Percentiles rank a stretch among this genome's conserved stretches.
phyloP scores from a whole-genome alignment of 192 early-diverging fungal species.

The Backusella parvicylindrica region DNA sequence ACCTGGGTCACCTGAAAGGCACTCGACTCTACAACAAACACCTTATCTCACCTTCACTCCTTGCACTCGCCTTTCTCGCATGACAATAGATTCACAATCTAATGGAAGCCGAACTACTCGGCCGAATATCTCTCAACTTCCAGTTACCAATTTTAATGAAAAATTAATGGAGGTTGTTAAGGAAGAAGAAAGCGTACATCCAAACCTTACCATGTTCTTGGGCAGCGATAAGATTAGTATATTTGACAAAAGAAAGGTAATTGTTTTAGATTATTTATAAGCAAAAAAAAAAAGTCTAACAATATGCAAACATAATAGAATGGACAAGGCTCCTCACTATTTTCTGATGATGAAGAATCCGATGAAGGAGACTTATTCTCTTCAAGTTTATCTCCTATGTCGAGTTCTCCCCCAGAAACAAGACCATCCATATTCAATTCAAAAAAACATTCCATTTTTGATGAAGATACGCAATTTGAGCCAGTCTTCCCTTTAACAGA shows the following conservation, averaged over 20 bases:
- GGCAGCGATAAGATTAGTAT: conserved; percentile 1
- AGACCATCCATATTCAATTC: background rate
- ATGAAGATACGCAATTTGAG: background rate
- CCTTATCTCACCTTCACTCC: background rate
- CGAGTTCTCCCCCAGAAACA: background rate
- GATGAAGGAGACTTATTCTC: conserved; percentile 10
- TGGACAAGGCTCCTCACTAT: background rate
- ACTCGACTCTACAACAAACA: background rate
- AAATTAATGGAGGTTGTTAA: conserved; percentile 2
- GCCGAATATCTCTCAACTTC: background rate
- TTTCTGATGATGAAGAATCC: conserved; percentile 1
- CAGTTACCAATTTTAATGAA: background rate
- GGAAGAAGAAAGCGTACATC: background rate
- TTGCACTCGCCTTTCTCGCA: conserved; percentile 5
- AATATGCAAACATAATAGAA: background rate
- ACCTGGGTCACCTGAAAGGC: background rate
- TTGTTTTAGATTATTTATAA: background rate
- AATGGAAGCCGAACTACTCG: background rate
- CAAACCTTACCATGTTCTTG: conserved; percentile 4
- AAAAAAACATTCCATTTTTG: background rate
- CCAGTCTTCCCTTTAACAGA: background rate
- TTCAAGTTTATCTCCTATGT: background rate
- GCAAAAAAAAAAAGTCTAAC: background rate
- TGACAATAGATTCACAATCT: conserved; percentile 11
- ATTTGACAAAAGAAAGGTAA: conserved; percentile 5